These are phyloP conservation scores for Boletus rex-veris DNA, from an alignment of 768 basidiomycete species.

Conservation along the genomic window DNA sequence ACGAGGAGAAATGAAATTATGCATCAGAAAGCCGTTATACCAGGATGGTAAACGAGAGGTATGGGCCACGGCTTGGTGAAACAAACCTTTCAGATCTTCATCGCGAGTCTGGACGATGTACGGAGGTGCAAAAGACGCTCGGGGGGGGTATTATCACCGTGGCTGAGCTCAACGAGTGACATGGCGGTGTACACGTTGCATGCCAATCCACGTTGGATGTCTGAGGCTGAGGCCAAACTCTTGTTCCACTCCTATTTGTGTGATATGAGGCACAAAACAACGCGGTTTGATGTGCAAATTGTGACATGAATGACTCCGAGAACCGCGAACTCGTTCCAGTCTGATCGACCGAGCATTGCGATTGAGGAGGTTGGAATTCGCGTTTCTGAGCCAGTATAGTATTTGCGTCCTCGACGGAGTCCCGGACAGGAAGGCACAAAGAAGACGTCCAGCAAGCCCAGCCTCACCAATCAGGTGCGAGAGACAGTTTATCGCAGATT, in stretches of 20 bases:
- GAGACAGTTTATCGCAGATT: conserved; percentile 2
- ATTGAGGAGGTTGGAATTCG: conserved; percentile 7
- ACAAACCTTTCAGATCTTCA: conserved; percentile 16
- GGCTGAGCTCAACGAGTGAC: conserved; percentile 1
- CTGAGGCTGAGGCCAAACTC: background rate
- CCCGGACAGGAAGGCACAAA: conserved; percentile 10
- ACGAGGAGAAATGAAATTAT: conserved; percentile 5
- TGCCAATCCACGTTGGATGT: conserved; percentile 20
- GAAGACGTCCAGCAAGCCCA: conserved; percentile 3
- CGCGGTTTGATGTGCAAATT: conserved; percentile 7
- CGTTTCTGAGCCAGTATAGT: conserved; percentile 9
- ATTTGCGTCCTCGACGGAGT: conserved; percentile 24
- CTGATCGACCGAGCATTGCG: conserved; percentile 4
- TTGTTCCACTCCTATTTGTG: conserved; percentile 14
- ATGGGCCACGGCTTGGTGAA: conserved; percentile 1
- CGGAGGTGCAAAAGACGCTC: conserved; percentile 1
- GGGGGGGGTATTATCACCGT: background rate
- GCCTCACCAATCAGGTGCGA: conserved; percentile 26
- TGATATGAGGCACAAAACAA: conserved; percentile 8
- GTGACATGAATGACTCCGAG: conserved; percentile 19
- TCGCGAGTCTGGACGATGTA: conserved; percentile 2
- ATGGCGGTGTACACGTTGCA: conserved; percentile 21
- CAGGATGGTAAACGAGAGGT: conserved; percentile 6
- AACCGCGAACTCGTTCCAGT: conserved; percentile 2
- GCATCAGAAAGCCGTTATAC: conserved; percentile 8